These are phyloP conservation scores for Panicum miliaceum DNA, from an alignment of 176 grass and related monocot species.

Conservation along the genomic window DNA sequence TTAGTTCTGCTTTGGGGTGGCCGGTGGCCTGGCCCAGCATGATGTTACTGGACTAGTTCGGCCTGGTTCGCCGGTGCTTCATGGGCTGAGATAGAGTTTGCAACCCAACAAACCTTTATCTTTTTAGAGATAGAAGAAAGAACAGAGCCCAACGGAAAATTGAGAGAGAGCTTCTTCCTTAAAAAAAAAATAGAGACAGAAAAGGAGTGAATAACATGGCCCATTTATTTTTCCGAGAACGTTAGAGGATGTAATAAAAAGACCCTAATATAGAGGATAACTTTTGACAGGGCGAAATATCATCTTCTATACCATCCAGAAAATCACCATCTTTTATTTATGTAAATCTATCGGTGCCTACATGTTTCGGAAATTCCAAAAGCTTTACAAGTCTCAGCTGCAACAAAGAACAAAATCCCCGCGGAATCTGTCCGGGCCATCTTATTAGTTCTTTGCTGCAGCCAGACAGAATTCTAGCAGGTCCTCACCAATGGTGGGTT, in stretches of 20 bases:
- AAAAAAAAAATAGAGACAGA: too few relatives aligned
- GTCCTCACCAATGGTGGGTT: constrained; percentile 32
- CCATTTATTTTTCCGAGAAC: too few relatives aligned
- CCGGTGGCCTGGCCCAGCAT: neutral
- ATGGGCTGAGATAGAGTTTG: neutral
- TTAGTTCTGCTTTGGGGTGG: neutral
- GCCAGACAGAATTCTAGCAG: constrained; percentile 3
- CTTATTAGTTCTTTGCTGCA: neutral
- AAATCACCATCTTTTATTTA: neutral
- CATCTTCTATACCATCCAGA: too few relatives aligned
- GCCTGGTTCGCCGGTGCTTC: neutral
- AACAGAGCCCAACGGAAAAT: too few relatives aligned
- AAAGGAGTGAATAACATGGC: too few relatives aligned
- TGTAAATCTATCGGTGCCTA: neutral
- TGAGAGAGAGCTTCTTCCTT: too few relatives aligned
- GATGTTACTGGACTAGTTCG: neutral
- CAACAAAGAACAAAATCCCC: neutral
- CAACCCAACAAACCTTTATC: neutral
- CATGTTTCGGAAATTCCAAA: neutral
- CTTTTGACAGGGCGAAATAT: too few relatives aligned
- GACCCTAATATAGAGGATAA: too few relatives aligned
- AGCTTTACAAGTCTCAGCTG: neutral
- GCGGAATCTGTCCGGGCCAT: neutral
- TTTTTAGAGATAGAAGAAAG: too few relatives aligned
- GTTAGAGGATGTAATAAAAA: too few relatives aligned